Conservation (phyloP, 768 basidiomycete species). For the Suillus alpinus region DNA sequence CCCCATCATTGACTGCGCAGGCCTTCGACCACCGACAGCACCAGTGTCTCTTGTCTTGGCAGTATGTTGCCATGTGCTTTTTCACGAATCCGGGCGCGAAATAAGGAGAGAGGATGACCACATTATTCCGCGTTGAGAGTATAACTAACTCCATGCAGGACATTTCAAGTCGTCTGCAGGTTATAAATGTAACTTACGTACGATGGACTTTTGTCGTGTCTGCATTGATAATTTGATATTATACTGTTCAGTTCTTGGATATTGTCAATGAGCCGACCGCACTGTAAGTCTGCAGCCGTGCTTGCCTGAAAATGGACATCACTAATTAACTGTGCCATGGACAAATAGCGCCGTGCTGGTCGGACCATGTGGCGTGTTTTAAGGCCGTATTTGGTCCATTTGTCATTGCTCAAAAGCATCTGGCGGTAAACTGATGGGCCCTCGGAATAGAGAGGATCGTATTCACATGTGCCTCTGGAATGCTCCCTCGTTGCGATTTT, state of each 20-base stretch:
- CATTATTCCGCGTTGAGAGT: neutral
- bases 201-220: neutral
- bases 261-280: no score
- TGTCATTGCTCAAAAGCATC: neutral
- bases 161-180: neutral
- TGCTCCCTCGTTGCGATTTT: neutral
- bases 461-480: neutral
- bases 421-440: neutral
- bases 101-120: neutral
- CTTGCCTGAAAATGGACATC: neutral
- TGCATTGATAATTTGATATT: neutral
- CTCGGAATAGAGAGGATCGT: neutral
- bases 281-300: neutral
- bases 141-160: constrained; percentile 1
- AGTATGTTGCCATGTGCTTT: constrained; percentile 40
- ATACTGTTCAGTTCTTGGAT: neutral
- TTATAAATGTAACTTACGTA: no score
- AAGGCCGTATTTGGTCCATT: neutral
- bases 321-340: neutral
- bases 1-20: constrained; percentile 33
- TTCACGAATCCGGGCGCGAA: neutral
- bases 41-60: constrained; percentile 85
- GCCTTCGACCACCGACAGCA: constrained; percentile 70
- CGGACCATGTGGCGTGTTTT: no score
- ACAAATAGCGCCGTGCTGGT: neutral